Base-by-base conservation (phyloP, 306 rosid species). In the Amphicarpaea edgeworthii region DNA sequence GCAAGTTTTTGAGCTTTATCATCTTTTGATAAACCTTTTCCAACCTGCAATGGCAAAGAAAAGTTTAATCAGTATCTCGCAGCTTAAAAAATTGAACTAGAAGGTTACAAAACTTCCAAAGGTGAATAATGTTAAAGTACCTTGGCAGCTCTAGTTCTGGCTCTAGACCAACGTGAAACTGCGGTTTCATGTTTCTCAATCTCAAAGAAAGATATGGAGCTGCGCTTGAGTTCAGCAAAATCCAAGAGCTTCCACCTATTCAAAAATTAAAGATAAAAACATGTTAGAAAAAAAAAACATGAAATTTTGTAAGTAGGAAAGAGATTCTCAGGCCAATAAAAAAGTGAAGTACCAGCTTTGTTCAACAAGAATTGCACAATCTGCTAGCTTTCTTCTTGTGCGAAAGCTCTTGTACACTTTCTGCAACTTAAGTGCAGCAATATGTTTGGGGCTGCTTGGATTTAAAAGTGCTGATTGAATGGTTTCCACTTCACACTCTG, bases 341-440 rank as follows among this genome's bases (percentile, higher is more conserved):
- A 34, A 28, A n/a, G n/a, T n/a, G n/a, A 28, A 63, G 8, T 83
- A 96, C 99, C 99, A 96, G 96, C 99, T 93, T 72, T 96, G 98
- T 81, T 96, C 99, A 68, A 96, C 94, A 24, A 96, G 97, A 77
- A 96, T 96, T 17, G 99, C 99, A 81, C 99, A 96, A 84, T 96
- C 99, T 65, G 99, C 99, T 12, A 96, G 83, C 89, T 93, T 96
- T 80, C 99, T 79, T 79, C 99, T 88, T 0, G 98, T 96, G 2
- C 99, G 93, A 55, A 96, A 96, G 85, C 99, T 96, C 90, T 96
- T 96, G 83, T 96, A 96, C 11, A 96, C 99, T 82, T 96, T 96
- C 85, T 96, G 99, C 83, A 96, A 88, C 66, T 96, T 96, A 51
- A 90, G 66, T 1, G 99, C 99, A 2, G 99, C 99, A 84, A 61